These are phyloP conservation scores for Cladorrhinum sp. DNA, from an alignment of 2,329 filamentous ascomycete species.

Conservation along the genomic window DNA sequence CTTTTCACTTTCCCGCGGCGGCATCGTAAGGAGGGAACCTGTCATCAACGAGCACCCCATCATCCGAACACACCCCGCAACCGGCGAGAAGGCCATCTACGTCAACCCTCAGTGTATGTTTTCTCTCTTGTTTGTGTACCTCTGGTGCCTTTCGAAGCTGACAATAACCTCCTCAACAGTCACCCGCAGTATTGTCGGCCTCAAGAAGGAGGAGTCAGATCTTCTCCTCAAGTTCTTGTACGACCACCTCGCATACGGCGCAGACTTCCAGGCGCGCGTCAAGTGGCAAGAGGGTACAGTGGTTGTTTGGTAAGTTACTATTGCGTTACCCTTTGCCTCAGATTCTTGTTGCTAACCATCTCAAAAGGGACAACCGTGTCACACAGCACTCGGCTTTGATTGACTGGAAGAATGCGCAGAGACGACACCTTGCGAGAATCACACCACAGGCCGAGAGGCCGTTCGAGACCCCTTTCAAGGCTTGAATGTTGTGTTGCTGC, in stretches of 20 bases:
- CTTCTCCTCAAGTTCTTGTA: slow-evolving; percentile 72
- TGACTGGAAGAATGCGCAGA: slow-evolving; percentile 76
- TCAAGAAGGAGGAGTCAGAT: slow-evolving; percentile 85
- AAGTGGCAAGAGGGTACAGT: slow-evolving; percentile 79
- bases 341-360: background rate
- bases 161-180: slow-evolving; percentile 44
- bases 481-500: slow-evolving; percentile 10
- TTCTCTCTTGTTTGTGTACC: background rate
- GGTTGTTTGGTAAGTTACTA: slow-evolving; percentile 60
- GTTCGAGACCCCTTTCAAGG: slow-evolving; percentile 63
- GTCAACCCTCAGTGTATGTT: slow-evolving; percentile 77
- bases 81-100: slow-evolving; percentile 78
- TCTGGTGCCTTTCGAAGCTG: background rate
- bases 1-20: slow-evolving; percentile 61
- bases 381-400: slow-evolving; percentile 75
- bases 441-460: slow-evolving; percentile 79
- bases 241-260: slow-evolving; percentile 68
- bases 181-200: slow-evolving; percentile 74
- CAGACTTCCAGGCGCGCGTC: slow-evolving; percentile 70
- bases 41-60: slow-evolving; percentile 73
- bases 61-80: slow-evolving; percentile 75
- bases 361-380: slow-evolving; percentile 65
- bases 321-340: background rate
- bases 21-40: slow-evolving; percentile 72
- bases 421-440: slow-evolving; percentile 76